Evolutionary conservation across 2,329 filamentous ascomycete genomes (phyloP).

Genomic region (Penicillium sp.): DNA sequence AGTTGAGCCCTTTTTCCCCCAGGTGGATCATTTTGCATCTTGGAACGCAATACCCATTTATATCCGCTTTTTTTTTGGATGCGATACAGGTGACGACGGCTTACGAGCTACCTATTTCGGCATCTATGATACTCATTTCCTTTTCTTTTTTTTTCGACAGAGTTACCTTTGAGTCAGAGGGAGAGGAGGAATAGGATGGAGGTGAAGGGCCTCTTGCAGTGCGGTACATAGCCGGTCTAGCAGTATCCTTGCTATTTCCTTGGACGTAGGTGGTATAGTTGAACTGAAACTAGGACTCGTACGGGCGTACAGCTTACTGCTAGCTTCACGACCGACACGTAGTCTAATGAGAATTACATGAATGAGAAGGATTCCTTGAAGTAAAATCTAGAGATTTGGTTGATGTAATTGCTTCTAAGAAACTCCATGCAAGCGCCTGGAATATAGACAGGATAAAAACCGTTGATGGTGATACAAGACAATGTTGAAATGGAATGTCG

Average conservation of each 20-base stretch:
- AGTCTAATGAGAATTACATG: neutral
- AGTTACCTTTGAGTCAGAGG: neutral
- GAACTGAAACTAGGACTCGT: neutral
- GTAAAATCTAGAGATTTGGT: neutral
- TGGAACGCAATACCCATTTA: conserved; percentile 10
- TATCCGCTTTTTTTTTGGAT: neutral
- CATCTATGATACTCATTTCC: neutral
- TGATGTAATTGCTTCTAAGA: neutral
- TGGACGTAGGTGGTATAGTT: neutral
- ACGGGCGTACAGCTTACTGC: neutral
- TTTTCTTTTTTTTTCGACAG: neutral
- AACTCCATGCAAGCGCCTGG: neutral
- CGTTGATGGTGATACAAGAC: conserved; percentile 19
- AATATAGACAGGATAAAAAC: neutral
- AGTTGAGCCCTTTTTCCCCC: neutral
- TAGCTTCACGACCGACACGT: conserved; percentile 1
- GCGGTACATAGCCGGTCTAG: neutral
- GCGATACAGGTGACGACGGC: neutral
- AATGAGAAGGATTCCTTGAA: neutral
- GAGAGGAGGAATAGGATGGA: neutral
- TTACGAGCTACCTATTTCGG: neutral
- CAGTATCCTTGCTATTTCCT: neutral
- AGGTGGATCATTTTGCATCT: neutral
- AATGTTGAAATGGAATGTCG: conserved; percentile 14
- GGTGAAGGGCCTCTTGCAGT: neutral